Percentiles rank a stretch among this genome's conserved stretches.
Conservation (phyloP, 1,284 basidiomycete genomes). For the Sanguinoderma infundibulare region DNA sequence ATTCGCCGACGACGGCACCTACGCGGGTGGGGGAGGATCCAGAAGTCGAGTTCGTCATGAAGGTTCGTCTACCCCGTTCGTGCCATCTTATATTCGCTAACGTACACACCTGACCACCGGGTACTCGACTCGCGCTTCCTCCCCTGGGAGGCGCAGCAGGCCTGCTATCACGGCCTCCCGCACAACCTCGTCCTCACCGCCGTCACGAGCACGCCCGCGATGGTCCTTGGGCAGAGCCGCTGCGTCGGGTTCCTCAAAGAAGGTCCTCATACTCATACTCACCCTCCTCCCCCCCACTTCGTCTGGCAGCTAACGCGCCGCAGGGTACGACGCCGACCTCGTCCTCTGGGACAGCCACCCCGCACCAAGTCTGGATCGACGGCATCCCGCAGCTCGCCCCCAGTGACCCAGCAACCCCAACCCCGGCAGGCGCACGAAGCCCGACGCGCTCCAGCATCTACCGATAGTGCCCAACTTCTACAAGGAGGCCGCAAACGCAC, state of each 20-base stretch:
- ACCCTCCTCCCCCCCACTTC: too few relatives aligned
- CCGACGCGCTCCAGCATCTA: slow-evolving; percentile 46
- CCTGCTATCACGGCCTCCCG: slow-evolving; percentile 75
- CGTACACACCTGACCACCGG: too few relatives aligned
- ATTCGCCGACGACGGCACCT: slow-evolving; percentile 24
- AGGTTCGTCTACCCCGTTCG: too few relatives aligned
- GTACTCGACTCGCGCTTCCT: slow-evolving; percentile 81
- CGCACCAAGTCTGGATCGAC: slow-evolving; percentile 75
- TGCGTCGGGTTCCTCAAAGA: slow-evolving; percentile 76
- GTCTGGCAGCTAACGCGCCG: background rate
- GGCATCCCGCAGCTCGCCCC: slow-evolving; percentile 62
- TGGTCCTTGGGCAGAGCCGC: slow-evolving; percentile 78
- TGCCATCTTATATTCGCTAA: too few relatives aligned
- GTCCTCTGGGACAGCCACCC: slow-evolving; percentile 79
- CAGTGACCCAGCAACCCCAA: slow-evolving; percentile 40
- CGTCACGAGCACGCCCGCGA: slow-evolving; percentile 81
- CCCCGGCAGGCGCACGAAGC: slow-evolving; percentile 51
- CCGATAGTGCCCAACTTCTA: slow-evolving; percentile 67
- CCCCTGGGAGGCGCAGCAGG: slow-evolving; percentile 87
- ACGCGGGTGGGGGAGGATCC: slow-evolving; percentile 8
- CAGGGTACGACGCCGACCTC: slow-evolving; percentile 58
- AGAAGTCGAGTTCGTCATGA: slow-evolving; percentile 2
- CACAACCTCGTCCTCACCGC: slow-evolving; percentile 66
- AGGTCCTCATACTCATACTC: slow-evolving; percentile 31
- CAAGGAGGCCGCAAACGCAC: slow-evolving; percentile 51